These are phyloP conservation scores for Wickerhamiella sergipiensis DNA, from an alignment of 805 yeast species.

Conservation along the genomic window DNA sequence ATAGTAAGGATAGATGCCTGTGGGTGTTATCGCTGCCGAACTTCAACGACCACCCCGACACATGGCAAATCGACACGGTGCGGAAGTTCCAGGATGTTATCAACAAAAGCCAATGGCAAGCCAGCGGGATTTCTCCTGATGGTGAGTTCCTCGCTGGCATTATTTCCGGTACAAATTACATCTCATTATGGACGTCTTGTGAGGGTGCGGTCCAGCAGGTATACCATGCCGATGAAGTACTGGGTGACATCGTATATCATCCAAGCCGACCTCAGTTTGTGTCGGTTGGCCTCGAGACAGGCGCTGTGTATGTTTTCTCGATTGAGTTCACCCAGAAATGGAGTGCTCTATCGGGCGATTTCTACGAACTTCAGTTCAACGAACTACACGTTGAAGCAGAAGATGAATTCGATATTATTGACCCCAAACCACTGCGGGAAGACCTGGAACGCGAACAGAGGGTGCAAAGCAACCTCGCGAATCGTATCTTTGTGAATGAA, in stretches of 20 bases:
- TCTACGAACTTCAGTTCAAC: constrained; percentile 86
- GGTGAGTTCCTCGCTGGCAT: constrained; percentile 76
- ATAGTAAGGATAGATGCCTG: constrained; percentile 24
- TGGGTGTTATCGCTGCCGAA: constrained; percentile 21
- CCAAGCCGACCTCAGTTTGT: constrained; percentile 57
- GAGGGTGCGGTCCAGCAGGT: constrained; percentile 82
- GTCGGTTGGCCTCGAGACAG: constrained; percentile 76
- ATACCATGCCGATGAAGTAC: constrained; percentile 78
- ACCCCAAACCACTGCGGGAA: background rate
- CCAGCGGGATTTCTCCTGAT: constrained; percentile 56
- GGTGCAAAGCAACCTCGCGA: background rate
- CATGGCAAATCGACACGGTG: constrained; percentile 47
- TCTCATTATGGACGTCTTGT: constrained; percentile 84
- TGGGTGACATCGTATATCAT: constrained; percentile 81
- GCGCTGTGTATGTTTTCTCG: constrained; percentile 71
- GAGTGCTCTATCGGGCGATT: constrained; percentile 95
- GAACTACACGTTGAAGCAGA: constrained; percentile 77
- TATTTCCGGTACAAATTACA: constrained; percentile 82
- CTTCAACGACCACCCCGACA: constrained; percentile 15
- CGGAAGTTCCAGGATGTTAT: constrained; percentile 85
- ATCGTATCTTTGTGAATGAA: background rate
- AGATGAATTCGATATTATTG: constrained; percentile 71
- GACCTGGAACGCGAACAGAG: background rate
- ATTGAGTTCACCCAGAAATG: constrained; percentile 77
- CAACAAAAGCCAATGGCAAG: constrained; percentile 78